Percentiles rank a stretch among this genome's conserved stretches.
These are phyloP conservation scores for Leccinum subgranulosum DNA, from an alignment of 768 basidiomycete species.

Conservation along the genomic window DNA sequence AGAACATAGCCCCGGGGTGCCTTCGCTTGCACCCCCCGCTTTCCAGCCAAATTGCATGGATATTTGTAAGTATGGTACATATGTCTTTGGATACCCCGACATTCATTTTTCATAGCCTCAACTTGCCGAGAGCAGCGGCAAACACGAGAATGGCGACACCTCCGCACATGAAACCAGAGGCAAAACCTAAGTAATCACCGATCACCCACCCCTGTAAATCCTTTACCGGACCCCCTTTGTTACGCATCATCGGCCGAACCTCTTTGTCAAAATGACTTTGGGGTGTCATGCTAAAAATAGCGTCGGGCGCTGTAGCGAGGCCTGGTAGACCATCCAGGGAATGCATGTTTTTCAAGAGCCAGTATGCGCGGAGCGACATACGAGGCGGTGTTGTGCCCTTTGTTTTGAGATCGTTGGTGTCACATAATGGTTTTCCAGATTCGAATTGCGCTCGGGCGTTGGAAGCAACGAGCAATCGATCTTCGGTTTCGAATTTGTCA, in stretches of 20 bases:
- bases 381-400: conserved; percentile 3
- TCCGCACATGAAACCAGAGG: conserved; percentile 18
- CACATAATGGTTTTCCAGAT: not conserved
- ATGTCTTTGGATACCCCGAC: too few species aligned
- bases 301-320: conserved; percentile 30
- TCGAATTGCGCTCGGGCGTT: not conserved
- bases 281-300: conserved; percentile 8
- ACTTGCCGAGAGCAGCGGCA: conserved; percentile 5
- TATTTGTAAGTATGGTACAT: not conserved
- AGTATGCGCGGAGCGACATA: conserved; percentile 51
- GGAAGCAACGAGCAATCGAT: conserved; percentile 25
- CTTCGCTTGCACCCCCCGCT: not conserved
- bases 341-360: conserved; percentile 44
- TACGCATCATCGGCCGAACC: conserved; percentile 8
- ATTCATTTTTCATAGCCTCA: not conserved
- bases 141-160: not conserved
- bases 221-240: not conserved
- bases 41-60: not conserved
- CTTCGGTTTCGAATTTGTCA: conserved; percentile 40
- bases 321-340: conserved; percentile 61
- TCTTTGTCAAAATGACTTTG: conserved; percentile 20
- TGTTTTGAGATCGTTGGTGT: conserved; percentile 7
- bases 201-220: not conserved
- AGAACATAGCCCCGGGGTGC: not conserved
- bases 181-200: conserved; percentile 10